These are phyloP conservation scores for Rhodotorula sp. DNA, from an alignment of 1,284 basidiomycete genomes.

Conservation along the genomic window DNA sequence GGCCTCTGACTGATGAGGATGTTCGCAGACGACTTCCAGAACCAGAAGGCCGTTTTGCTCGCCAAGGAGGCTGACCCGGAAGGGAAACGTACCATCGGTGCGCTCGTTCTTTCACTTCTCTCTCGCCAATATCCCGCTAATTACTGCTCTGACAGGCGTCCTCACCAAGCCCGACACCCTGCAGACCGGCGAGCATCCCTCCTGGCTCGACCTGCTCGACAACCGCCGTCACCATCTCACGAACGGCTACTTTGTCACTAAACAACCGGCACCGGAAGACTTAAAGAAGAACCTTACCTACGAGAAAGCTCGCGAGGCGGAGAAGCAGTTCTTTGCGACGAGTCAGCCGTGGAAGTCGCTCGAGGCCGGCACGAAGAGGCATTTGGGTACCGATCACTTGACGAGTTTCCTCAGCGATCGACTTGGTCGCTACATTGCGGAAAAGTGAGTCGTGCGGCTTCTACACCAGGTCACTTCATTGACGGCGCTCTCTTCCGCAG, in stretches of 20 bases:
- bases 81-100: conserved; percentile 68
- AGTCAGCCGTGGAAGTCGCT: conserved; percentile 61
- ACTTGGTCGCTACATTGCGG: conserved; percentile 61
- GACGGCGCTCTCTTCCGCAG: conserved; percentile 49
- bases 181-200: conserved; percentile 59
- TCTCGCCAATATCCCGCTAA: not conserved
- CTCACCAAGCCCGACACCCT: conserved; percentile 78
- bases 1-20: not conserved
- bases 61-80: conserved; percentile 60
- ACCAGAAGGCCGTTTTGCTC: conserved; percentile 64
- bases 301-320: conserved; percentile 60
- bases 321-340: conserved; percentile 66
- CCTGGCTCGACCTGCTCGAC: conserved; percentile 58
- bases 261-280: conserved; percentile 62
- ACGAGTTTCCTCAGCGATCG: conserved; percentile 59
- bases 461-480: not conserved
- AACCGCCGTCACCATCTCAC: conserved; percentile 47
- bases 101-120: conserved; percentile 38
- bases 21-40: conserved; percentile 67
- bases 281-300: conserved; percentile 61
- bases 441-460: conserved; percentile 52
- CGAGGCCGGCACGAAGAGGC: conserved; percentile 55
- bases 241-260: conserved; percentile 71
- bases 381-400: conserved; percentile 60
- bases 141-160: conserved; percentile 57